These are phyloP conservation scores for Tripidium arundinaceum DNA, from an alignment of 202 grass and related monocot species.

Conservation along the genomic window DNA sequence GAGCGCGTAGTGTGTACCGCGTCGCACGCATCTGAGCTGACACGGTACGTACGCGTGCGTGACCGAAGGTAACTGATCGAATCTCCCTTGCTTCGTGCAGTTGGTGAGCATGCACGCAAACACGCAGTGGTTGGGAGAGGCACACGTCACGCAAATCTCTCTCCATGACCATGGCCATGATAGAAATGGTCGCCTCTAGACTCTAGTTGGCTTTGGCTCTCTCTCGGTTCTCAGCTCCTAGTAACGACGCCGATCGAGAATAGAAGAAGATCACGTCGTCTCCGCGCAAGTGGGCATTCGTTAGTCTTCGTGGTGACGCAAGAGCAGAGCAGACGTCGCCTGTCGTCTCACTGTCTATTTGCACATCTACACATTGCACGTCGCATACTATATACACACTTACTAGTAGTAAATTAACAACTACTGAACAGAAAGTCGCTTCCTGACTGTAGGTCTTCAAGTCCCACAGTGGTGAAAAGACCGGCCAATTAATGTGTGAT, in stretches of 20 bases:
- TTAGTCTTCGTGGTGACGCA: not conserved
- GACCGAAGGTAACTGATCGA: not conserved
- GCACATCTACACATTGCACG: too few relatives aligned
- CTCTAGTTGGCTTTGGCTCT: not conserved
- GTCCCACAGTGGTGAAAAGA: too few relatives aligned
- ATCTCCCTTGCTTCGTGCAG: not conserved
- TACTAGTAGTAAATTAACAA: too few relatives aligned
- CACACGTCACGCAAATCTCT: not conserved
- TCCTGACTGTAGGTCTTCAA: too few relatives aligned
- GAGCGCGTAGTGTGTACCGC: not conserved
- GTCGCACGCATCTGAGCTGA: not conserved
- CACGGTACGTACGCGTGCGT: not conserved
- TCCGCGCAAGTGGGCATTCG: constrained; percentile 19
- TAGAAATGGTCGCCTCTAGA: not conserved
- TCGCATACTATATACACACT: too few relatives aligned
- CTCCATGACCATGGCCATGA: not conserved
- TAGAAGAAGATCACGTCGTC: not conserved
- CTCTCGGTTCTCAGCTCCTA: not conserved
- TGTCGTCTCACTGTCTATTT: too few relatives aligned
- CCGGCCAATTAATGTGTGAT: too few relatives aligned
- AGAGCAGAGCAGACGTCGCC: not conserved
- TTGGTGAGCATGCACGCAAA: not conserved
- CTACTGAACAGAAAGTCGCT: too few relatives aligned
- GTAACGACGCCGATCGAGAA: not conserved
- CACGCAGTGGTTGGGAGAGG: constrained; percentile 18